phyloP scores from a whole-genome alignment of 495 filamentous ascomycete species.

The Penicillium goetzii region DNA sequence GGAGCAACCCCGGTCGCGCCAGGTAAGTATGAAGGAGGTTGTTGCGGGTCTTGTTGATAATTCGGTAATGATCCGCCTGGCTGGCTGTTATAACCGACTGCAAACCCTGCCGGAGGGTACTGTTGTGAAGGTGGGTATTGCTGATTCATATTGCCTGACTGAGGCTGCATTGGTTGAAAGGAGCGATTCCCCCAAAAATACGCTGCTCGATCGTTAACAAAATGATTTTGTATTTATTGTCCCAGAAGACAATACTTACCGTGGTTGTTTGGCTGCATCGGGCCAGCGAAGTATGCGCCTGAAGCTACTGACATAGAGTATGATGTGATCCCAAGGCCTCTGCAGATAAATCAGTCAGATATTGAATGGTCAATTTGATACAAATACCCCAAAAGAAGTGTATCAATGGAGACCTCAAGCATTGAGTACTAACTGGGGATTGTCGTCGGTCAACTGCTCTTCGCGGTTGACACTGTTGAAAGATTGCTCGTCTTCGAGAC shows the following conservation, averaged over 20 bases:
- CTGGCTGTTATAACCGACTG: slow-evolving; percentile 25
- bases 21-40: slow-evolving; percentile 25
- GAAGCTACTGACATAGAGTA: slow-evolving; percentile 37
- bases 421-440: slow-evolving; percentile 18
- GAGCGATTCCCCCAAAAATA: slow-evolving; percentile 34
- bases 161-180: slow-evolving; percentile 25
- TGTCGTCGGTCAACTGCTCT: slow-evolving; percentile 13
- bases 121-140: slow-evolving; percentile 25
- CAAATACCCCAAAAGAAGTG: background rate
- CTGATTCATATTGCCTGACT: slow-evolving; percentile 25
- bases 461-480: slow-evolving; percentile 14
- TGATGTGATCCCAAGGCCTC: slow-evolving; percentile 27
- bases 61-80: slow-evolving; percentile 11
- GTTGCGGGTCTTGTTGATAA: slow-evolving; percentile 22
- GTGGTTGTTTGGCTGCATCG: slow-evolving; percentile 34
- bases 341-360: slow-evolving; percentile 16
- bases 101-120: slow-evolving; percentile 24
- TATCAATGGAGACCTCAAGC: background rate
- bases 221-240: background rate
- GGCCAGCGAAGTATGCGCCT: slow-evolving; percentile 31
- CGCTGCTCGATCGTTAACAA: slow-evolving; percentile 21
- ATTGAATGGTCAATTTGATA: background rate
- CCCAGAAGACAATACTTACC: slow-evolving; percentile 18
- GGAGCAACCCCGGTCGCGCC: slow-evolving; percentile 16
- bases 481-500: slow-evolving; percentile 14